Percentiles rank a stretch among this genome's conserved stretches.
phyloP scores from a whole-genome alignment of 441 rosid genomes.

The Iberis amara region DNA sequence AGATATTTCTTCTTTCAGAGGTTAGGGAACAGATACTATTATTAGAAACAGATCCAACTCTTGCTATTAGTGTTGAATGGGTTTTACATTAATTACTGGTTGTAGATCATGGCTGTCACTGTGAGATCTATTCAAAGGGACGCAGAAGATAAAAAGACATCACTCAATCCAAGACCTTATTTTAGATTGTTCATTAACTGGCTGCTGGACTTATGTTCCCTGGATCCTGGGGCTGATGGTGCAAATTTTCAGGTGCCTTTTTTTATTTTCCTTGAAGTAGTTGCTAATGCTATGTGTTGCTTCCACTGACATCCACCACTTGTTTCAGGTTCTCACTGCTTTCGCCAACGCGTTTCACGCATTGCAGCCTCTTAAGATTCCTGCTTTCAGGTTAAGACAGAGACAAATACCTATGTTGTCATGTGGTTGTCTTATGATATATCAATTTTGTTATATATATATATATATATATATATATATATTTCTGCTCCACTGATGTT shows the following conservation, averaged over 20 bases:
- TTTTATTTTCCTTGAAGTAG: constrained; percentile 8
- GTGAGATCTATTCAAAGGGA: constrained; percentile 81
- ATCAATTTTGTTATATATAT: too few species aligned
- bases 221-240: constrained; percentile 66
- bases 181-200: constrained; percentile 90
- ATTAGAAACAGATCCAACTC: neutral
- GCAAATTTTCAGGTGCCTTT: constrained; percentile 68
- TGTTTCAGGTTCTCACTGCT: constrained; percentile 69
- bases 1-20: constrained; percentile 62
- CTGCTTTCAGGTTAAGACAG: constrained; percentile 76
- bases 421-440: too few species aligned
- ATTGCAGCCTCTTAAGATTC: constrained; percentile 87
- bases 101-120: constrained; percentile 70
- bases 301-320: constrained; percentile 13
- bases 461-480: too few species aligned
- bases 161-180: constrained; percentile 90
- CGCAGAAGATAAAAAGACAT: constrained; percentile 76
- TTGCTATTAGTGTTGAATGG: neutral
- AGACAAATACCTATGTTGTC: neutral
- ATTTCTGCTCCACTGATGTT: constrained; percentile 22
- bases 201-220: constrained; percentile 67
- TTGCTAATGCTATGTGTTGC: neutral
- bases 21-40: constrained; percentile 34
- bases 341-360: constrained; percentile 87
- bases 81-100: constrained; percentile 24